phyloP scores from a whole-genome alignment of 2,329 filamentous ascomycete genomes.

The Aspergillus transmontanensis region DNA sequence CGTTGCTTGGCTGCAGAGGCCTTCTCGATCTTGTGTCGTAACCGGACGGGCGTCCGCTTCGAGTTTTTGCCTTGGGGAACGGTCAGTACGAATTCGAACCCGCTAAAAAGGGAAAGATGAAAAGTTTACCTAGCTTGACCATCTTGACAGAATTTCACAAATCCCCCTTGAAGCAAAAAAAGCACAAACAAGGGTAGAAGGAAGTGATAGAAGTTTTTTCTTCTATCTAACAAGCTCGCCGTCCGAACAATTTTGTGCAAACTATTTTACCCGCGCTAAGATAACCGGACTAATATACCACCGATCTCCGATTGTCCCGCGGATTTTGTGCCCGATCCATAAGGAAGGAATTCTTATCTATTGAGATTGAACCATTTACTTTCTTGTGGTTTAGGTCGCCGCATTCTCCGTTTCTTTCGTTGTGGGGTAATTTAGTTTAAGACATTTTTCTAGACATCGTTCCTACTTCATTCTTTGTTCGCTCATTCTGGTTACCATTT shows the following conservation, averaged over 20 bases:
- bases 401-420: neutral
- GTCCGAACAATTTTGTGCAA: constrained; percentile 30
- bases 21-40: constrained; percentile 96
- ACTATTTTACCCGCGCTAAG: constrained; percentile 34
- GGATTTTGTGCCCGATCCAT: constrained; percentile 1
- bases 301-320: constrained; percentile 35
- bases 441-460: neutral
- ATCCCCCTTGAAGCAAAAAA: constrained; percentile 13
- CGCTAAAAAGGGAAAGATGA: neutral
- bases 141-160: constrained; percentile 33
- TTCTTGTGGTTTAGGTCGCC: neutral
- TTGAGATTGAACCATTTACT: neutral
- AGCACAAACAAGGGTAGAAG: constrained; percentile 16
- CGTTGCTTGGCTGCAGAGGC: constrained; percentile 85
- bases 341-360: neutral
- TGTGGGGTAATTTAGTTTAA: neutral
- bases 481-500: neutral
- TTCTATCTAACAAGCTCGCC: constrained; percentile 19
- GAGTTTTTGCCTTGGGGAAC: constrained; percentile 79
- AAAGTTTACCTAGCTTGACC: constrained; percentile 42
- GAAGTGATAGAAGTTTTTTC: constrained; percentile 14
- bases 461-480: constrained; percentile 2
- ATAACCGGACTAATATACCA: constrained; percentile 38
- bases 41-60: constrained; percentile 84
- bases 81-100: neutral